These are phyloP conservation scores for Pelargonium australe DNA, from an alignment of 441 rosid genomes.

Conservation along the genomic window DNA sequence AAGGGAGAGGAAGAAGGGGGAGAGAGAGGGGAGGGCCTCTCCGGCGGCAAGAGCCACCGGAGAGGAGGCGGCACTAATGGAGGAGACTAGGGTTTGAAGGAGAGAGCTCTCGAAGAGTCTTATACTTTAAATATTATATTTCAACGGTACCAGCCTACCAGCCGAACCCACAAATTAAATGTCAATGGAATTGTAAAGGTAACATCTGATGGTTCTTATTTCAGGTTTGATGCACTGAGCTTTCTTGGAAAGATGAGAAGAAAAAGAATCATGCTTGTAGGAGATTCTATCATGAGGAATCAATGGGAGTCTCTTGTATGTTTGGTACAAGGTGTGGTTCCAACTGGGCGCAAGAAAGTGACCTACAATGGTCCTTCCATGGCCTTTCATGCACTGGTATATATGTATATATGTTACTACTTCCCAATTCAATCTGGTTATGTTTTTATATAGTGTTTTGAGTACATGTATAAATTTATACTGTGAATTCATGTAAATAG, in stretches of 20 bases:
- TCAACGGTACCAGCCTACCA: too few relatives aligned
- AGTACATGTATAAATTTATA: not conserved
- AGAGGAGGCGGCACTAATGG: too few relatives aligned
- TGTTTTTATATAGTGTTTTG: not conserved
- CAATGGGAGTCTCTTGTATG: slow-evolving; percentile 97
- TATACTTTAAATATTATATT: too few relatives aligned
- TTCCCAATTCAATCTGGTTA: not conserved
- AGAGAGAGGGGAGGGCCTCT: too few relatives aligned
- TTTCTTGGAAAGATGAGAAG: slow-evolving; percentile 74
- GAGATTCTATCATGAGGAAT: slow-evolving; percentile 94
- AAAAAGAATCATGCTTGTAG: slow-evolving; percentile 81
- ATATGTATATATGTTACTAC: not conserved
- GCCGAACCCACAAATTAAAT: too few relatives aligned
- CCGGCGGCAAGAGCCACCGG: too few relatives aligned
- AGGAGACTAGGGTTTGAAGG: too few relatives aligned
- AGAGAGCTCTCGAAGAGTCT: too few relatives aligned
- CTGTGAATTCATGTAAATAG: slow-evolving; percentile 26
- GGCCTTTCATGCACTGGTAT: slow-evolving; percentile 86
- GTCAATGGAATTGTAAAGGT: not conserved
- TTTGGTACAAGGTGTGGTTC: slow-evolving; percentile 76
- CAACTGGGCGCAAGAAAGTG: slow-evolving; percentile 58
- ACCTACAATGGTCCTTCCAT: slow-evolving; percentile 69
- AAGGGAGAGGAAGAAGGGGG: too few relatives aligned
- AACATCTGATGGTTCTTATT: not conserved
- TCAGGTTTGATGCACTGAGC: slow-evolving; percentile 75